phyloP scores from a whole-genome alignment of 108 stramenopile genomes.

The Mediolabrus comicus region DNA sequence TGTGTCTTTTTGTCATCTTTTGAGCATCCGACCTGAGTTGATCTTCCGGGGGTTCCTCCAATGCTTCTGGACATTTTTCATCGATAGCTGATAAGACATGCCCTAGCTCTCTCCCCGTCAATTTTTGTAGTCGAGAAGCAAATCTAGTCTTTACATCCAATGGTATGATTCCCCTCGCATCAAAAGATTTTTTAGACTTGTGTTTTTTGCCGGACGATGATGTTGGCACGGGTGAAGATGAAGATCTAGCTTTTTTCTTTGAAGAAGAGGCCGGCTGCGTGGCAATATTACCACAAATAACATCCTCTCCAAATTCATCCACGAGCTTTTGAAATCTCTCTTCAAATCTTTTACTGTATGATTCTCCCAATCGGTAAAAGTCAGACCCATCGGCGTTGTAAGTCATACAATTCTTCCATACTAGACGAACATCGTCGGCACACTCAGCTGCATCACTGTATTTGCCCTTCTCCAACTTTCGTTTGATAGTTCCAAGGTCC shows the following conservation, averaged over 20 bases:
- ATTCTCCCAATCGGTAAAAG: slow-evolving; percentile 86
- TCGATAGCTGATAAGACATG: slow-evolving; percentile 82
- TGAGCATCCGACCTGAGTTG: slow-evolving; percentile 28
- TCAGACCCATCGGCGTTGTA: slow-evolving; percentile 94
- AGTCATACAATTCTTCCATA: slow-evolving; percentile 95
- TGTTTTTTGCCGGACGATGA: slow-evolving; percentile 10
- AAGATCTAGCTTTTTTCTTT: not conserved
- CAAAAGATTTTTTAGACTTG: slow-evolving; percentile 8
- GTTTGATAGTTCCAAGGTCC: slow-evolving; percentile 96
- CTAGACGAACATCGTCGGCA: slow-evolving; percentile 90
- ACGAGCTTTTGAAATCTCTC: slow-evolving; percentile 80
- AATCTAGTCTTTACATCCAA: slow-evolving; percentile 84
- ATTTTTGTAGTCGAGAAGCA: slow-evolving; percentile 74
- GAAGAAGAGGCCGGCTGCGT: not conserved
- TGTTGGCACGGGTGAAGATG: slow-evolving; percentile 5
- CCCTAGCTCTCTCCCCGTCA: slow-evolving; percentile 85
- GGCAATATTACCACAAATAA: slow-evolving; percentile 24
- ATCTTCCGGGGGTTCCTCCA: slow-evolving; percentile 57
- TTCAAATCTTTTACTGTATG: slow-evolving; percentile 78
- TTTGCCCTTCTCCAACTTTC: slow-evolving; percentile 73
- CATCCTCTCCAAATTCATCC: slow-evolving; percentile 59
- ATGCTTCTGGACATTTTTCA: slow-evolving; percentile 78
- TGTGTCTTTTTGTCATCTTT: slow-evolving; percentile 16
- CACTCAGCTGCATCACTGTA: slow-evolving; percentile 75
- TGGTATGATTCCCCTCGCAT: slow-evolving; percentile 28